These are phyloP conservation scores for Candida maltosa DNA, from an alignment of 805 yeast species.

Conservation along the genomic window DNA sequence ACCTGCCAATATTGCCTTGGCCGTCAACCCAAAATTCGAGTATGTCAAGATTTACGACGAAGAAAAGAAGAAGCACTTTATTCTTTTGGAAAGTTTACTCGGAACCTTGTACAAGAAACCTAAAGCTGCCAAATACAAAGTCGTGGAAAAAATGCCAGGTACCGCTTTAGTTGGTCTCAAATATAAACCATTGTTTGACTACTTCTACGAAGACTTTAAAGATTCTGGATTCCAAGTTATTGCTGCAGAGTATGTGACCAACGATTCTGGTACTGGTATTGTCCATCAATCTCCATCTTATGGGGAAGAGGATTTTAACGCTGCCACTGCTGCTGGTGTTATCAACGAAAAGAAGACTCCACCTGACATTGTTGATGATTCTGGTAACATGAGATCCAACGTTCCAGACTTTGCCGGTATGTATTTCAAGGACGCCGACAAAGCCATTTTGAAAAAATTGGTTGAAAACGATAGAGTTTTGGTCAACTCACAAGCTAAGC, in stretches of 20 bases:
- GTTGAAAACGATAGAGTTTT: slow-evolving; percentile 75
- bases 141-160: slow-evolving; percentile 80
- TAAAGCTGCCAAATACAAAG: slow-evolving; percentile 77
- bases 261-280: slow-evolving; percentile 97
- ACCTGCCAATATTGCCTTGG: slow-evolving; percentile 89
- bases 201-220: slow-evolving; percentile 70
- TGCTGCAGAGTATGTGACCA: slow-evolving; percentile 79
- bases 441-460: slow-evolving; percentile 79
- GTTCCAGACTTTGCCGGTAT: slow-evolving; percentile 75
- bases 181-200: slow-evolving; percentile 82
- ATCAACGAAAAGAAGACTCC: slow-evolving; percentile 66
- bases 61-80: slow-evolving; percentile 74
- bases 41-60: slow-evolving; percentile 92
- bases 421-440: slow-evolving; percentile 95
- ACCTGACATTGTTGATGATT: slow-evolving; percentile 94
- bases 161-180: slow-evolving; percentile 72
- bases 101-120: slow-evolving; percentile 92
- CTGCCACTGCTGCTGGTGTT: slow-evolving; percentile 72
- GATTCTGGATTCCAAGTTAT: slow-evolving; percentile 82
- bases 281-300: slow-evolving; percentile 98
- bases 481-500: slow-evolving; percentile 79
- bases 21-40: slow-evolving; percentile 88
- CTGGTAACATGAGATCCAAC: slow-evolving; percentile 76
- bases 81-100: slow-evolving; percentile 78
- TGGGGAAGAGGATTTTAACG: slow-evolving; percentile 97